Evolutionary conservation across 768 basidiomycete species (phyloP).

Genomic region (Hirschioporus abietinus): DNA sequence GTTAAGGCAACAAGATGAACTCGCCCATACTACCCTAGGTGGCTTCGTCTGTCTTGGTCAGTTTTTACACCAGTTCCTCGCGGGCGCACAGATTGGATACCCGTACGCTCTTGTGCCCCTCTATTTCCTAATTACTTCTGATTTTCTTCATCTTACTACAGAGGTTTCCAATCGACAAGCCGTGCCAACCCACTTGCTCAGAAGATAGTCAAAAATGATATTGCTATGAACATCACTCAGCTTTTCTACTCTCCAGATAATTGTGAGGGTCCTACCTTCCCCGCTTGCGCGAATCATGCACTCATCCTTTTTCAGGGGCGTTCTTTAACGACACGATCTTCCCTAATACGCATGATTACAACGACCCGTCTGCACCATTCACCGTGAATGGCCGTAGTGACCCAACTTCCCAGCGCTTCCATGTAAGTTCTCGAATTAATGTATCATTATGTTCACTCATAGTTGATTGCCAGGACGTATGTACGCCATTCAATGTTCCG

Average conservation of each 20-base stretch:
- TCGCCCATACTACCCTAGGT: slow-evolving; percentile 28
- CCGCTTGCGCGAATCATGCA: neutral
- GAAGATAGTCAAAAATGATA: slow-evolving; percentile 51
- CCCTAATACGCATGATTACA: slow-evolving; percentile 37
- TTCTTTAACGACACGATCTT: slow-evolving; percentile 42
- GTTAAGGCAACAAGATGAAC: no score
- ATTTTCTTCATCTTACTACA: slow-evolving; percentile 16
- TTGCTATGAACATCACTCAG: slow-evolving; percentile 27
- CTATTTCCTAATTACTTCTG: neutral
- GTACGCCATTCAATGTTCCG: slow-evolving; percentile 21
- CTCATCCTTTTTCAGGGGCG: slow-evolving; percentile 28
- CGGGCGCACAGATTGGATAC: slow-evolving; percentile 43
- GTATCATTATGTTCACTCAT: neutral
- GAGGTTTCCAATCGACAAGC: slow-evolving; percentile 51
- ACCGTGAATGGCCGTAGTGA: slow-evolving; percentile 39
- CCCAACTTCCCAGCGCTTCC: slow-evolving; percentile 44
- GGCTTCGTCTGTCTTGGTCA: slow-evolving; percentile 59
- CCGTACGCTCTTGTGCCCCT: slow-evolving; percentile 32
- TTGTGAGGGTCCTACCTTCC: slow-evolving; percentile 31
- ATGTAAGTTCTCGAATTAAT: slow-evolving; percentile 25
- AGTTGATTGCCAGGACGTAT: slow-evolving; percentile 27
- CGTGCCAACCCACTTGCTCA: slow-evolving; percentile 54
- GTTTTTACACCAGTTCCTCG: slow-evolving; percentile 54
- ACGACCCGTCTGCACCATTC: slow-evolving; percentile 35
- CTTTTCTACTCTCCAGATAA: slow-evolving; percentile 48